Conservation (phyloP, 352 stramenopile species). For the Globisporangium yorkense region DNA sequence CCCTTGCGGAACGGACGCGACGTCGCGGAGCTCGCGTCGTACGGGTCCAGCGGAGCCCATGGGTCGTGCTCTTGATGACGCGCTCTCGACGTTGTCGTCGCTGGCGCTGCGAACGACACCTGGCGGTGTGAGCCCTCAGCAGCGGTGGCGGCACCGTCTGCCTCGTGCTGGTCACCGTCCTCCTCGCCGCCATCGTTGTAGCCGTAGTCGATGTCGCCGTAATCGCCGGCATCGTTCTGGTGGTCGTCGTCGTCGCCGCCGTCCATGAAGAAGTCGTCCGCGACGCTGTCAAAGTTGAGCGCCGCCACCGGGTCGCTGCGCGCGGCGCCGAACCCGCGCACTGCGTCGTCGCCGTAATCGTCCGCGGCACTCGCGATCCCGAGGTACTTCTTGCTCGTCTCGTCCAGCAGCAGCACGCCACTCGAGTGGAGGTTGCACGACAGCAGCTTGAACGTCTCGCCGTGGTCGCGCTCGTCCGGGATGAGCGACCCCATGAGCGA, state of each 20-base stretch:
- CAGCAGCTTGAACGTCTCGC: slow-evolving; percentile 81
- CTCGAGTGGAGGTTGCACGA: slow-evolving; percentile 70
- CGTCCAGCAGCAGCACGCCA: slow-evolving; percentile 73
- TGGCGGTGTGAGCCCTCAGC: neutral
- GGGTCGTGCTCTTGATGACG: slow-evolving; percentile 39
- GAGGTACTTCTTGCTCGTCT: slow-evolving; percentile 71
- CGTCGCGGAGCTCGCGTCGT: slow-evolving; percentile 62
- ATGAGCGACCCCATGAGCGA: slow-evolving; percentile 77
- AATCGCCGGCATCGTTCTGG: slow-evolving; percentile 20
- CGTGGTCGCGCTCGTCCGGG: slow-evolving; percentile 67
- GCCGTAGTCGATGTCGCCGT: slow-evolving; percentile 17
- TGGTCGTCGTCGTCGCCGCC: slow-evolving; percentile 19
- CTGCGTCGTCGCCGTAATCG: slow-evolving; percentile 11
- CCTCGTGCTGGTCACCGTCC: slow-evolving; percentile 2
- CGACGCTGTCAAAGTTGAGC: slow-evolving; percentile 40
- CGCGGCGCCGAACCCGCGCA: slow-evolving; percentile 1
- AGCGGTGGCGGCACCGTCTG: neutral
- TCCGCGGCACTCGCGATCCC: slow-evolving; percentile 7
- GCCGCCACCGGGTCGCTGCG: slow-evolving; percentile 15
- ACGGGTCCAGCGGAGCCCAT: slow-evolving; percentile 68
- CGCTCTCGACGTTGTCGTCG: neutral
- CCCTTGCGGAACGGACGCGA: slow-evolving; percentile 73
- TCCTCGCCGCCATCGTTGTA: slow-evolving; percentile 2
- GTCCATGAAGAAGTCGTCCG: slow-evolving; percentile 26
- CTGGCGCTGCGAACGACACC: slow-evolving; percentile 5